These are phyloP conservation scores for Epichloe glyceriae DNA, from an alignment of 2,329 filamentous ascomycete species.

Conservation along the genomic window DNA sequence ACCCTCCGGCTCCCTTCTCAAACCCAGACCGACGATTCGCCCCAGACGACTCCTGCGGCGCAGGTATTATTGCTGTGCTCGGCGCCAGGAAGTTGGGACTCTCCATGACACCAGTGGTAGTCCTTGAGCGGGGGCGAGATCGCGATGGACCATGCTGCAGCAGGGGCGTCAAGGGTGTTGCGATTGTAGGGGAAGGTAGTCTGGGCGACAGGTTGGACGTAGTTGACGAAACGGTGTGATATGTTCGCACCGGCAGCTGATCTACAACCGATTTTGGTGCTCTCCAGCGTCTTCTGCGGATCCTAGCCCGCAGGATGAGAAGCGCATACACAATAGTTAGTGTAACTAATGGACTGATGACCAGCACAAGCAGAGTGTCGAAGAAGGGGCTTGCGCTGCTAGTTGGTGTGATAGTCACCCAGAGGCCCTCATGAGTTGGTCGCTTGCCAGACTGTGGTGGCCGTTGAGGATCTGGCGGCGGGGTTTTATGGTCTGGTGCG, in stretches of 20 bases:
- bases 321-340: slow-evolving; percentile 86
- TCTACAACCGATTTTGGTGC: slow-evolving; percentile 97
- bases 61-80: slow-evolving; percentile 28
- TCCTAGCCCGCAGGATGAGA: slow-evolving; percentile 74
- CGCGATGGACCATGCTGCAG: slow-evolving; percentile 45
- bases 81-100: slow-evolving; percentile 32
- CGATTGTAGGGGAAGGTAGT: slow-evolving; percentile 48
- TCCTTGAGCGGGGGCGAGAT: slow-evolving; percentile 50
- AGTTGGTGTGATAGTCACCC: slow-evolving; percentile 91
- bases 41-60: slow-evolving; percentile 22
- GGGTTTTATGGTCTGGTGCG: slow-evolving; percentile 11
- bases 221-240: slow-evolving; percentile 63
- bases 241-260: slow-evolving; percentile 85
- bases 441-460: slow-evolving; percentile 3
- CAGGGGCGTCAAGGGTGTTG: slow-evolving; percentile 68
- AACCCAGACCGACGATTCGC: slow-evolving; percentile 23
- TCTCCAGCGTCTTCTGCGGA: slow-evolving; percentile 80
- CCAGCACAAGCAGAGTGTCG: slow-evolving; percentile 90
- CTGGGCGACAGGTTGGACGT: slow-evolving; percentile 40
- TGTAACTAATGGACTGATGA: slow-evolving; percentile 85
- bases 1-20: slow-evolving; percentile 33
- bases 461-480: slow-evolving; percentile 4
- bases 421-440: slow-evolving; percentile 54
- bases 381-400: slow-evolving; percentile 87
- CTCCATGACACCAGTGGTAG: slow-evolving; percentile 47